phyloP scores from a whole-genome alignment of 2,329 filamentous ascomycete genomes.

The Paecilomyces niveus region DNA sequence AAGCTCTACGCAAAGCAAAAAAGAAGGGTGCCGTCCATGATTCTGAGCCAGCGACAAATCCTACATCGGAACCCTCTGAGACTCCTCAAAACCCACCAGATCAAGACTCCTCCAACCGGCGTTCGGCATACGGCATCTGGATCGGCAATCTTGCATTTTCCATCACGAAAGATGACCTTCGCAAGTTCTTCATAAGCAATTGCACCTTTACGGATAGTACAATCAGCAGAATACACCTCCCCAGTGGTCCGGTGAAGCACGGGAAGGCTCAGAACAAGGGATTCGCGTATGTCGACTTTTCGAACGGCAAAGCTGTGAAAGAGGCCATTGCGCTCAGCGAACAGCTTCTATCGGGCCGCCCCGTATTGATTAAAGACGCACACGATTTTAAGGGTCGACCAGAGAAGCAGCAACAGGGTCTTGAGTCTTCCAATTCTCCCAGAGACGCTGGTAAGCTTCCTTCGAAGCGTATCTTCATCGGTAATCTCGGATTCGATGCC shows the following conservation, averaged over 20 bases:
- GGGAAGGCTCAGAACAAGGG: slow-evolving; percentile 69
- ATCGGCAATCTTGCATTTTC: slow-evolving; percentile 91
- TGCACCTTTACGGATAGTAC: slow-evolving; percentile 58
- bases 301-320: slow-evolving; percentile 58
- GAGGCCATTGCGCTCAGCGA: slow-evolving; percentile 84
- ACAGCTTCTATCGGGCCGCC: slow-evolving; percentile 65
- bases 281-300: slow-evolving; percentile 94
- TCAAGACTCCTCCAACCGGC: slow-evolving; percentile 32
- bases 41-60: background rate
- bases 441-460: slow-evolving; percentile 52
- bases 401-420: slow-evolving; percentile 50
- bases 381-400: slow-evolving; percentile 88
- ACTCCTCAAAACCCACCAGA: slow-evolving; percentile 12
- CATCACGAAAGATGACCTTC: slow-evolving; percentile 65
- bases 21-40: slow-evolving; percentile 43
- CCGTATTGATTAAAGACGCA: slow-evolving; percentile 86
- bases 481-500: slow-evolving; percentile 76
- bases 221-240: slow-evolving; percentile 81
- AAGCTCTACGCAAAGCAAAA: slow-evolving; percentile 80
- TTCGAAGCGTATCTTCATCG: slow-evolving; percentile 78
- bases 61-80: slow-evolving; percentile 2
- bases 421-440: slow-evolving; percentile 18
- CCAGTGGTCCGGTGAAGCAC: slow-evolving; percentile 49
- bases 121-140: slow-evolving; percentile 84
- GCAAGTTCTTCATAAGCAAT: slow-evolving; percentile 70